These are phyloP conservation scores for Phytophthora rubi DNA, from an alignment of 352 stramenopile genomes.

Conservation along the genomic window DNA sequence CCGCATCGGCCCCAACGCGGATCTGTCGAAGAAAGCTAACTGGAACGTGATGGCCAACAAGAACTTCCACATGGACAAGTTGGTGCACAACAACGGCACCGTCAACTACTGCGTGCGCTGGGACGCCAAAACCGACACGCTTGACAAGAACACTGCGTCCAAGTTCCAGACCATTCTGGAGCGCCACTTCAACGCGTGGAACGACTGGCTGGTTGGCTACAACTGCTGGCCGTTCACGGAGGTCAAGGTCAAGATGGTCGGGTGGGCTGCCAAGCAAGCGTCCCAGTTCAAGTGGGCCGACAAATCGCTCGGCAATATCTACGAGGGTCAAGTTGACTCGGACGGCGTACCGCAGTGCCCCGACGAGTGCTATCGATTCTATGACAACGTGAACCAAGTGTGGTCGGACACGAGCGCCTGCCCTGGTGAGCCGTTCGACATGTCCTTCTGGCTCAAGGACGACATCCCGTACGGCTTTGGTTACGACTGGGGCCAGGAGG, in stretches of 20 bases:
- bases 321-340: conserved; percentile 4
- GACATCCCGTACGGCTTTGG: background rate
- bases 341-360: conserved; percentile 21
- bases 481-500: conserved; percentile 9
- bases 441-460: conserved; percentile 23
- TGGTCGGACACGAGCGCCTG: conserved; percentile 11
- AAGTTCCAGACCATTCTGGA: conserved; percentile 14
- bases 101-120: conserved; percentile 36
- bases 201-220: conserved; percentile 33
- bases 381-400: conserved; percentile 6
- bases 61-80: conserved; percentile 29
- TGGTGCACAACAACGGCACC: conserved; percentile 30
- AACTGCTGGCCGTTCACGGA: conserved; percentile 33
- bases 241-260: conserved; percentile 32
- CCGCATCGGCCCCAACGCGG: conserved; percentile 18
- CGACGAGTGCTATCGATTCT: conserved; percentile 9
- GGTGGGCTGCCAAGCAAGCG: conserved; percentile 28
- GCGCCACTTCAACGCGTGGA: conserved; percentile 34
- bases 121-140: conserved; percentile 3
- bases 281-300: conserved; percentile 28
- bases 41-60: conserved; percentile 36
- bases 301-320: conserved; percentile 21
- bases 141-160: conserved; percentile 11
- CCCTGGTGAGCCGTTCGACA: conserved; percentile 8
- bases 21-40: conserved; percentile 10